phyloP scores from a whole-genome alignment of 805 yeast genomes.

The Suhomyces sp. region DNA sequence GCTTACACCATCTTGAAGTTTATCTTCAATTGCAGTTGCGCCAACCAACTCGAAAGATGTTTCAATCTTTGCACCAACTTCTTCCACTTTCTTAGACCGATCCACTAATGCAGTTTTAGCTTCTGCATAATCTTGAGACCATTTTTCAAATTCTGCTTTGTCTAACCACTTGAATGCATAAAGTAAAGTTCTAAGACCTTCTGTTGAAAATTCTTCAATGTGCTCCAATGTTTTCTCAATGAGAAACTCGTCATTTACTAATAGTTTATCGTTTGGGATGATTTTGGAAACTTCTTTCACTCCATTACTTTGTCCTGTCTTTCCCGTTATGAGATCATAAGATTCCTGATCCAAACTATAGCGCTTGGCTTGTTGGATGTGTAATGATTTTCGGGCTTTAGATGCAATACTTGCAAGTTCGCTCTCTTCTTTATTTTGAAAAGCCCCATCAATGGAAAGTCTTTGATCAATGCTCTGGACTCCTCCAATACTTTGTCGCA shows the following conservation, averaged over 20 bases:
- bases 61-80: constrained; percentile 73
- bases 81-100: constrained; percentile 65
- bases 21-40: constrained; percentile 97
- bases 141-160: constrained; percentile 54
- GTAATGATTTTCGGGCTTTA: constrained; percentile 57
- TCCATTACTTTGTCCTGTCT: no score
- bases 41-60: constrained; percentile 69
- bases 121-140: constrained; percentile 65
- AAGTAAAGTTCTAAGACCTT: constrained; percentile 87
- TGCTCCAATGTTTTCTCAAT: constrained; percentile 85
- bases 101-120: constrained; percentile 77
- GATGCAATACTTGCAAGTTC: constrained; percentile 55
- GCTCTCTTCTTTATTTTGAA: constrained; percentile 44
- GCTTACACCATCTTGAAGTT: constrained; percentile 94
- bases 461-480: constrained; percentile 20
- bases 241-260: constrained; percentile 71
- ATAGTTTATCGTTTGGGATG: constrained; percentile 50
- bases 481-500: constrained; percentile 26
- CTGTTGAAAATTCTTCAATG: constrained; percentile 90
- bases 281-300: neutral
- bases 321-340: neutral
- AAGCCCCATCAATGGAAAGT: constrained; percentile 50
- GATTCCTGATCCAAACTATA: constrained; percentile 39
- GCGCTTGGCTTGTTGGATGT: constrained; percentile 55
- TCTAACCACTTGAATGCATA: constrained; percentile 78